phyloP scores from a whole-genome alignment of 2,329 filamentous ascomycete species.

The Microsporum ferrugineum region DNA sequence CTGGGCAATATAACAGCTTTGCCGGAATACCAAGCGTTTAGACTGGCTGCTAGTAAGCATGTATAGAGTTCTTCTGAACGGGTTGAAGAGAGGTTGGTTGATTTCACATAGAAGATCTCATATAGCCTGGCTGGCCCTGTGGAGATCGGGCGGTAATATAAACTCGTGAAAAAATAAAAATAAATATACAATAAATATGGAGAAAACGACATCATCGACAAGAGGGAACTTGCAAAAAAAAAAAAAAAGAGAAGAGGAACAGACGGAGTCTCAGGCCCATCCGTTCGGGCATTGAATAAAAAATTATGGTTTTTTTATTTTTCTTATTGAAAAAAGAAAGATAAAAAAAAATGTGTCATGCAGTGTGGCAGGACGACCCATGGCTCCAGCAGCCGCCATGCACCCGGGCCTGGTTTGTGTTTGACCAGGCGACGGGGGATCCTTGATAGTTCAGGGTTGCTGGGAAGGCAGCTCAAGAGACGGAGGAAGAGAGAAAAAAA shows the following conservation, averaged over 20 bases:
- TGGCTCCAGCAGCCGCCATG: not conserved
- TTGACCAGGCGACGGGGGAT: not conserved
- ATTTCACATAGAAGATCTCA: constrained; percentile 2
- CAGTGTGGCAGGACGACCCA: not conserved
- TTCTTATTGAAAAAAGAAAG: not conserved
- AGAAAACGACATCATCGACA: not conserved
- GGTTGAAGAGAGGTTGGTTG: not conserved
- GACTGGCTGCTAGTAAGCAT: not conserved
- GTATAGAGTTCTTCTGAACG: not conserved
- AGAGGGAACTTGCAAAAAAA: not conserved
- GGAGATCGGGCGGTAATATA: constrained; percentile 2
- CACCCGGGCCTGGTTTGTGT: not conserved
- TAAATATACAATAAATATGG: not conserved
- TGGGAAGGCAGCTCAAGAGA: not conserved
- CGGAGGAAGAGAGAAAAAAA: not conserved
- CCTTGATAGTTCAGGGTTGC: not conserved
- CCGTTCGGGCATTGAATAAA: constrained; percentile 2
- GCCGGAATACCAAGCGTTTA: not conserved
- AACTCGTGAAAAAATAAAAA: not conserved
- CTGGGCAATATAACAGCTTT: not conserved
- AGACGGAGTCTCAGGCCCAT: not conserved
- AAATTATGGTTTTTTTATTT: not conserved
- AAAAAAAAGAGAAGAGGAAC: not conserved
- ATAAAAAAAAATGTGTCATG: not conserved
- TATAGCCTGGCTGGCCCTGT: not conserved